Percentiles rank a stretch among this genome's conserved stretches.
These are phyloP conservation scores for Agrocybe pediades DNA, from an alignment of 768 basidiomycete genomes.

Conservation along the genomic window DNA sequence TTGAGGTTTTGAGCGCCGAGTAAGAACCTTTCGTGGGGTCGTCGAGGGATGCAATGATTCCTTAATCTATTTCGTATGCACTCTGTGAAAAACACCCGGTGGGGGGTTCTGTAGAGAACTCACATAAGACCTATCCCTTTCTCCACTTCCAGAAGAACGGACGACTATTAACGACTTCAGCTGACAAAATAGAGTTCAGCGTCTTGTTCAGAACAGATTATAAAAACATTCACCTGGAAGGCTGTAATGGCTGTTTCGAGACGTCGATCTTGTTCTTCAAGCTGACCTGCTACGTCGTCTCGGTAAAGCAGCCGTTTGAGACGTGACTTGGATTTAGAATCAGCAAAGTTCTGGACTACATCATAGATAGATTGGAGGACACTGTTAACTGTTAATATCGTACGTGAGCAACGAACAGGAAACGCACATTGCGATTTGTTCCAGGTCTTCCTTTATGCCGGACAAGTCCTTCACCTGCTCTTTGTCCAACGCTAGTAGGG, in stretches of 20 bases:
- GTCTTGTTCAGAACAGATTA: background rate
- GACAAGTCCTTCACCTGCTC: constrained; percentile 7
- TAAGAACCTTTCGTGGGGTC: background rate
- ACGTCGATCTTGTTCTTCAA: constrained; percentile 25
- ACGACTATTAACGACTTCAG: constrained; percentile 17
- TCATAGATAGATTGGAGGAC: constrained; percentile 22
- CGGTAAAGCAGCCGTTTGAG: constrained; percentile 20
- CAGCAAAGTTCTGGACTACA: constrained; percentile 14
- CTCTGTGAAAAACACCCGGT: background rate
- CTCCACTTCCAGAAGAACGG: background rate
- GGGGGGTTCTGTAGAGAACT: background rate
- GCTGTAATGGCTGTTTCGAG: constrained; percentile 28
- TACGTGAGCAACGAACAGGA: background rate
- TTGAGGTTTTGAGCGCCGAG: constrained; percentile 20
- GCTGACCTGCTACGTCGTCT: constrained; percentile 17
- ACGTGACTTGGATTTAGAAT: constrained; percentile 13
- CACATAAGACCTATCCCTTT: background rate
- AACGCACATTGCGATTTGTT: constrained; percentile 18
- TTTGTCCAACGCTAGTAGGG: constrained; percentile 15
- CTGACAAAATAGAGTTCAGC: background rate
- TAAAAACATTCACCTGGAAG: constrained; percentile 21
- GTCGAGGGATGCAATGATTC: background rate
- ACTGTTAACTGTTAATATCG: constrained; percentile 7
- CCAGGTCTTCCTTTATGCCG: constrained; percentile 21
- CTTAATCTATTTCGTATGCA: background rate